phyloP scores from a whole-genome alignment of 345 rosid species.

The Syzygium aromaticum region DNA sequence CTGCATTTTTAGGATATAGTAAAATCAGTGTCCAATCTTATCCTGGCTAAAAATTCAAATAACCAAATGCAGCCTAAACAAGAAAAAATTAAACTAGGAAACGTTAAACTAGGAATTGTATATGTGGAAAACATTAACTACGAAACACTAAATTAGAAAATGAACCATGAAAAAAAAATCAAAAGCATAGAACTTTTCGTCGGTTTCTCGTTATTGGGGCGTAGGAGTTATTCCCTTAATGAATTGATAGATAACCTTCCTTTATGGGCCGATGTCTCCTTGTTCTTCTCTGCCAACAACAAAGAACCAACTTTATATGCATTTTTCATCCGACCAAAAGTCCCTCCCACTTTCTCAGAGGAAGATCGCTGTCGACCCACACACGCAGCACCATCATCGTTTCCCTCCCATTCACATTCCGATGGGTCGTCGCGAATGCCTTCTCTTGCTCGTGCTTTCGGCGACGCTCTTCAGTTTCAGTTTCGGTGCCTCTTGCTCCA shows the following conservation, averaged over 20 bases:
- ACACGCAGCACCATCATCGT: neutral
- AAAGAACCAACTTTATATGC: neutral
- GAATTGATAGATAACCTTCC: neutral
- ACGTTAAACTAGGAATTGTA: no score
- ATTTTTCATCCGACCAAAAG: neutral
- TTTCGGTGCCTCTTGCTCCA: constrained; percentile 25
- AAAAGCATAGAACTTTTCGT: neutral
- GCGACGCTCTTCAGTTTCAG: constrained; percentile 2
- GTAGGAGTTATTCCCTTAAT: neutral
- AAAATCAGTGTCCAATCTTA: no score
- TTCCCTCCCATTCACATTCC: neutral
- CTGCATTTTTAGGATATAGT: no score
- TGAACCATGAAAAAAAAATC: neutral
- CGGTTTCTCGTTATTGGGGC: neutral
- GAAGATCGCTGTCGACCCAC: neutral
- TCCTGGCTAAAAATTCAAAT: no score
- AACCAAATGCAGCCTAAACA: no score
- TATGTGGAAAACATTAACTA: no score
- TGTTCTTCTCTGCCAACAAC: neutral
- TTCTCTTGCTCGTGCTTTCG: constrained; percentile 2
- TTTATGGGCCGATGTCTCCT: neutral
- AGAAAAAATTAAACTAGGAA: no score
- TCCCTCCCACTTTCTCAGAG: neutral
- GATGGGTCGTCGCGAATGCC: neutral
- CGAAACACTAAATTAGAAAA: no score